These are phyloP conservation scores for Quercus mongolica DNA, from an alignment of 306 rosid genomes.

Conservation along the genomic window DNA sequence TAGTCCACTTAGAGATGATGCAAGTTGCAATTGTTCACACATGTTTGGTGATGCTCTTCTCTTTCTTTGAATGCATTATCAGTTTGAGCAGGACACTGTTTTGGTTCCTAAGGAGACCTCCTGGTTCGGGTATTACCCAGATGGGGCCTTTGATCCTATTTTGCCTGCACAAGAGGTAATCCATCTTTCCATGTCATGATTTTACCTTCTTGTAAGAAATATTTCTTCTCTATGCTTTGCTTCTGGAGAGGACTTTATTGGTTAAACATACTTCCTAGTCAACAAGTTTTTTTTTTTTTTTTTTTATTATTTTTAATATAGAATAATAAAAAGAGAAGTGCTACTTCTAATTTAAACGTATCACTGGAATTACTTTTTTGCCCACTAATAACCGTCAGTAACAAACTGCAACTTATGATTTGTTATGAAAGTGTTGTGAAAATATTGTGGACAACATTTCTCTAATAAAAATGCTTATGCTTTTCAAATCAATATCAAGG, in stretches of 20 bases:
- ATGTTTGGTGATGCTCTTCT: not conserved
- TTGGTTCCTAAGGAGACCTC: slow-evolving; percentile 70
- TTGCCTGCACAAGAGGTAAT: slow-evolving; percentile 58
- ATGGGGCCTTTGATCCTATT: slow-evolving; percentile 53
- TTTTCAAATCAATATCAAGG: not conserved
- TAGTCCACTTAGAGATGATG: not conserved
- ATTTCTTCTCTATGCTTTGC: not conserved
- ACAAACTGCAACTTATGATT: too few species aligned
- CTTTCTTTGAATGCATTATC: slow-evolving; percentile 12
- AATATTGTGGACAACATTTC: too few species aligned
- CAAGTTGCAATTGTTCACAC: not conserved
- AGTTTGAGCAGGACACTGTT: slow-evolving; percentile 60
- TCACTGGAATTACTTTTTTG: too few species aligned
- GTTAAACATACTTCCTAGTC: not conserved
- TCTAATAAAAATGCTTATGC: not conserved
- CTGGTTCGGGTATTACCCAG: slow-evolving; percentile 73
- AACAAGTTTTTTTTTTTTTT: not conserved
- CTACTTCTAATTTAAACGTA: too few species aligned
- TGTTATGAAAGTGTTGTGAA: too few species aligned
- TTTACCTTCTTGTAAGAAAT: slow-evolving; percentile 7
- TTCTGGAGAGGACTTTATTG: not conserved
- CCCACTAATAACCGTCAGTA: too few species aligned
- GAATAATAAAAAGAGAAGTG: not conserved
- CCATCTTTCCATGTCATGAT: slow-evolving; percentile 5
- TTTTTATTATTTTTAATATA: not conserved